phyloP scores from a whole-genome alignment of 108 stramenopile genomes.

The Cyclotella choctawhatcheeana region DNA sequence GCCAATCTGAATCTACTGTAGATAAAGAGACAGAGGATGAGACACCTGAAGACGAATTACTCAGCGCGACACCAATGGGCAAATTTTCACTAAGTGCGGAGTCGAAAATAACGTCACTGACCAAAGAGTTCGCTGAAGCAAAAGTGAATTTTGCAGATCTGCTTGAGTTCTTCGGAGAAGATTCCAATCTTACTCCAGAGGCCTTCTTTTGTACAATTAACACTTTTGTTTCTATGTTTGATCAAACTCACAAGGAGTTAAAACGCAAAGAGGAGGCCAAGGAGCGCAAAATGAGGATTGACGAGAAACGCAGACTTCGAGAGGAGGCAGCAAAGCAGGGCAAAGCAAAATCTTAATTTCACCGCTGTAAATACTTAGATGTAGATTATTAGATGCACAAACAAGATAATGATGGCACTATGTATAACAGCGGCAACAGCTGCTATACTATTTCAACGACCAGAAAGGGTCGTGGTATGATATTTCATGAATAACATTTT shows the following conservation, averaged over 20 bases:
- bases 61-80: conserved; percentile 33
- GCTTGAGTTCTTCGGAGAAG: conserved; percentile 45
- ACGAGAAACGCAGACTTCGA: conserved; percentile 32
- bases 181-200: conserved; percentile 36
- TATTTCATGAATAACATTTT: no score
- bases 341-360: background rate
- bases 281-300: conserved; percentile 43
- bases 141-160: conserved; percentile 29
- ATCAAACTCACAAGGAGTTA: conserved; percentile 46
- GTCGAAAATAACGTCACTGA: conserved; percentile 24
- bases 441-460: no score
- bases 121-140: conserved; percentile 27
- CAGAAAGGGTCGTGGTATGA: no score
- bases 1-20: background rate
- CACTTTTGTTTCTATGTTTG: conserved; percentile 52
- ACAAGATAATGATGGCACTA: no score
- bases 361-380: no score
- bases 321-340: conserved; percentile 26
- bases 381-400: no score
- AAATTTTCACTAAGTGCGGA: conserved; percentile 42
- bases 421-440: no score
- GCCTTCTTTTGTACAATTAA: conserved; percentile 51
- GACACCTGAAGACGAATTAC: conserved; percentile 37
- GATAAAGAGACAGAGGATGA: conserved; percentile 2
- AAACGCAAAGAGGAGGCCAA: conserved; percentile 42